Evolutionary conservation across 768 basidiomycete species (phyloP).

Genomic region (Strobilomyces echinocephalus): DNA sequence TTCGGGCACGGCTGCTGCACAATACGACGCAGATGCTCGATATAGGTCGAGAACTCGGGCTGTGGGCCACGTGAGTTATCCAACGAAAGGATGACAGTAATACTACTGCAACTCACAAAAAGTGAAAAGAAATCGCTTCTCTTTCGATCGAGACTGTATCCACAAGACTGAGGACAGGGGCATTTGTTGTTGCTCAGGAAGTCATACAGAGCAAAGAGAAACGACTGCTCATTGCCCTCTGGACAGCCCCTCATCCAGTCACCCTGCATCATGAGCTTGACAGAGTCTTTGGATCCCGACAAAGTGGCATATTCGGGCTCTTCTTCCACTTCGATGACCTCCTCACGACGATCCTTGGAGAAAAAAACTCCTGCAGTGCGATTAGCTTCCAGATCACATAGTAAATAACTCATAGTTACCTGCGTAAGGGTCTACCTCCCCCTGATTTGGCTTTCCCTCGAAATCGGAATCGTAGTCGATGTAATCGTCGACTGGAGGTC

Average conservation of each 20-base stretch:
- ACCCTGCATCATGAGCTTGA: conserved; percentile 76
- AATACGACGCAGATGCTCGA: conserved; percentile 52
- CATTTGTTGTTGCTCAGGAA: conserved; percentile 61
- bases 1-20: conserved; percentile 59
- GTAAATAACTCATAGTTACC: conserved; percentile 39
- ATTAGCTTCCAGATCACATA: conserved; percentile 4
- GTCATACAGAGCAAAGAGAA: conserved; percentile 80
- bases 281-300: conserved; percentile 39
- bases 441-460: conserved; percentile 43
- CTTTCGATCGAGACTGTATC: conserved; percentile 51
- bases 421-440: conserved; percentile 84
- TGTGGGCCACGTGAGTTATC: conserved; percentile 30
- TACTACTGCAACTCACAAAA: conserved; percentile 51
- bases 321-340: conserved; percentile 89
- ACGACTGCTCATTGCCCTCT: conserved; percentile 85
- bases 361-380: conserved; percentile 74
- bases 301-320: conserved; percentile 52
- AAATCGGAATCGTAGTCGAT: conserved; percentile 83
- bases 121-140: conserved; percentile 81
- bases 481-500: conserved; percentile 47
- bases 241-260: conserved; percentile 99
- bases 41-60: conserved; percentile 71
- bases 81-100: not conserved
- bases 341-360: conserved; percentile 88
- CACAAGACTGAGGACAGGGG: conserved; percentile 74